These are phyloP conservation scores for Babesia sp. DNA, from an alignment of 169 alveolate genomes.

Conservation along the genomic window DNA sequence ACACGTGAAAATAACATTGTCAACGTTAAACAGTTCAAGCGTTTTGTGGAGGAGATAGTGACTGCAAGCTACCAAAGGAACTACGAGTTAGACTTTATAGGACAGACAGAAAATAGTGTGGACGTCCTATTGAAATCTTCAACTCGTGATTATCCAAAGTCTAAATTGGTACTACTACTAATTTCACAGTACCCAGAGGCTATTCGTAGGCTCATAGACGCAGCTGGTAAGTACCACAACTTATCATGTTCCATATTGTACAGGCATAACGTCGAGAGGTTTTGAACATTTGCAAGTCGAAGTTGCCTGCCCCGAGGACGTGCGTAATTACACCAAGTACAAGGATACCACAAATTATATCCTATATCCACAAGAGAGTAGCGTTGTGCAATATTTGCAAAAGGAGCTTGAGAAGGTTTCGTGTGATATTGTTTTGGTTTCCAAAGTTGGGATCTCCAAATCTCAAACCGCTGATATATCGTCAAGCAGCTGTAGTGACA, in stretches of 20 bases:
- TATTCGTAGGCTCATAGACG: not conserved
- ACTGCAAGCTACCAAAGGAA: constrained; percentile 6
- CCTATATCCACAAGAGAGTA: constrained; percentile 19
- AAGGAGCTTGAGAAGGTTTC: not conserved
- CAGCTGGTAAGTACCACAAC: constrained; percentile 27
- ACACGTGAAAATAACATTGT: not conserved
- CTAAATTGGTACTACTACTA: not conserved
- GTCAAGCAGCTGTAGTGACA: not conserved
- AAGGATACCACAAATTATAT: not conserved
- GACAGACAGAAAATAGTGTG: not conserved
- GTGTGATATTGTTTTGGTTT: not conserved
- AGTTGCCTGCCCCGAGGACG: not conserved
- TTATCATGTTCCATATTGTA: too few species aligned
- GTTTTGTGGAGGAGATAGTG: constrained; percentile 17
- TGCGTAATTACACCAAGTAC: not conserved
- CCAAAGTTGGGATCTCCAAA: too few species aligned
- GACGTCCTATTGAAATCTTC: not conserved
- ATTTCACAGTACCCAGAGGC: not conserved
- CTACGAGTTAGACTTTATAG: not conserved
- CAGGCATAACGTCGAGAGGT: too few species aligned
- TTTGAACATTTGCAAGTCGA: not conserved
- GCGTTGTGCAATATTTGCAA: not conserved
- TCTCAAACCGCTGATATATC: not conserved
- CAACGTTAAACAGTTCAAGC: not conserved
- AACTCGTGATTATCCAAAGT: not conserved